Base-by-base conservation (phyloP, 129 eudicot genomes). In the Heracleum sosnowskyi region DNA sequence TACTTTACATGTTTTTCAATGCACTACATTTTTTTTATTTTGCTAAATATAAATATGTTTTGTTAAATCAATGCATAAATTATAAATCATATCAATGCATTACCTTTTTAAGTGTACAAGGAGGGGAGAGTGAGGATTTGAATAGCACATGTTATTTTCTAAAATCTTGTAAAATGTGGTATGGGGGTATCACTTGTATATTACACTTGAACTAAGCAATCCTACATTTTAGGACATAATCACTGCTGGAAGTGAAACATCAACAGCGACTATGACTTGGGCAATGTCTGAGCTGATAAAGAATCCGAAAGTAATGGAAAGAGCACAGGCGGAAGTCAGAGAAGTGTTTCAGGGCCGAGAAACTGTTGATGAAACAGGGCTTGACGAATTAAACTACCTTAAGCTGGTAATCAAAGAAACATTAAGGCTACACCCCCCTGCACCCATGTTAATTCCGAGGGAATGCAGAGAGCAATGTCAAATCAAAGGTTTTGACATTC, bases 381-480 rank as follows among this genome's bases (percentile, higher is more conserved):
- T 86, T 69, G 57, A 81, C 41, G 84, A 84, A 78, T 76, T 82
- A 10, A 72, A 73, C 41, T 86, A 75, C 62, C 22, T 86, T 20
- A 84, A 84, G 42, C n/a, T 77, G 49, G 76, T 86, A 5, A 82
- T 84, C 5, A 89, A 89, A 79, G 89, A 88, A 83, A 86, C 92
- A 10, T 20, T 85, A 46, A 79, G 93, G 71, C 69, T 86, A 44
- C 90, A 89, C 79, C 88, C 93, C 34, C 82, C 90, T 15, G 72
- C 80, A 9, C 93, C 93, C 18, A 40, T 89, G 16, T 47, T 89
- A 74, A 83, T 89, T 55, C 93, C 93, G 1, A 80, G 93, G 81
- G 87, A 84, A 82, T 78, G 83, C 86, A 78, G 82, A 69, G 78
- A 80, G 78, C 73, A 70, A 68, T 88, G 92, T 51, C 87, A 78